Base-by-base conservation (phyloP, 140 eudicot species). In the Bidens hawaiensis region DNA sequence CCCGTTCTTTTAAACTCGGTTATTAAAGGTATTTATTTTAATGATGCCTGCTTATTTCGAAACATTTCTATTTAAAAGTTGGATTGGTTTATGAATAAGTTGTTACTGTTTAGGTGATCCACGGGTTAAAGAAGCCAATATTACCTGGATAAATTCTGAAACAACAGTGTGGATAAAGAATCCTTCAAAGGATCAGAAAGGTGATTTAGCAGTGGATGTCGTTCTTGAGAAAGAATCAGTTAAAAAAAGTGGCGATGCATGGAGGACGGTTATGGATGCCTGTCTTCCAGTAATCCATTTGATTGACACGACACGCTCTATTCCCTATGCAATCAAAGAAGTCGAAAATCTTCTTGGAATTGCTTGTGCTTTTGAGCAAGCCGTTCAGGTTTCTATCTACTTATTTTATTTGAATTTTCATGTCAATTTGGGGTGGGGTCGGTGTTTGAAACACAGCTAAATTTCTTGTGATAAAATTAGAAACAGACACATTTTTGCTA, bases 351-450 rank as follows among this genome's bases (percentile, higher is more conserved):
- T 88, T 53, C 85, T 93, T 70, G 99, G 99, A 46, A 88, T 88
- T 36, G 87, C 97, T 23, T 93, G 99, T 68, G 86, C 99, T 23
- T 93, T 93, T 66, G 99, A 93, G 77, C 99, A 88, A 75, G 99
- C 94, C 62, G 91, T 93, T 67, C 96, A 93, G 98, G 98, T 91
- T 51, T 21, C 31, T 17, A 21, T 53, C 43, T 52, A 41, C 65
- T 51, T 45, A n/a, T 65, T 45, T 31, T 41, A 48, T 42, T 48
- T 60, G 16, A 41, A 52, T 19, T 41, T 36, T 24, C n/a, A 22
- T 17, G 36, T 28, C 25, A 24, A 52, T 27, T 24, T 27, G 38
- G 52, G 25, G n/a, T 43, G 33, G 13, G n/a, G 8, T 48, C n/a
- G 55, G 55, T 40, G 31, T 51, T 43, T 1, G 5, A 25, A 43